Base-by-base conservation (phyloP, 179 eudicot genomes). In the Spinacia oleracea region DNA sequence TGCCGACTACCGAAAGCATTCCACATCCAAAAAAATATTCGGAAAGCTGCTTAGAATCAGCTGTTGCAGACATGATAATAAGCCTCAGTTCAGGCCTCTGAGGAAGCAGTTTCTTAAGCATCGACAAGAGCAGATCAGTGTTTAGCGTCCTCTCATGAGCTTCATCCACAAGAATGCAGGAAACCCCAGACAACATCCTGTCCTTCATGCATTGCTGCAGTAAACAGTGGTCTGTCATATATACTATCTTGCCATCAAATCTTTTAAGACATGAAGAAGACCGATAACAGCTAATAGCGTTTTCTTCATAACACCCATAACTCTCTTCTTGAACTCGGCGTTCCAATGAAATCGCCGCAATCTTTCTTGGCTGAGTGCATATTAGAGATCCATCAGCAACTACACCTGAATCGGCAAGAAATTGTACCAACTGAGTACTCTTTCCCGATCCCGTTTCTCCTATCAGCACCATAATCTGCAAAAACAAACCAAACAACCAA, bases 391-490 rank as follows among this genome's bases (percentile, higher is more conserved):
- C 93, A 65, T 75, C 46, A 67, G 65, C 88, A 65, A 82, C 84
- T 18, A 90, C 77, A 82, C 93, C 99, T 75, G 99, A 89, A 84
- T 96, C 99, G 74, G 86, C 90, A 78, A 96, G 98, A 85, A 84
- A 96, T 86, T 96, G 99, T 78, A 86, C 92, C 86, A 96, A 76
- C 82, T 96, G 99, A 48, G 99, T 93, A 81, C 99, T 96, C 86
- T 96, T 96, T 65, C 99, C 99, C 7, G 99, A 96, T 69, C 99
- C 99, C 46, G 99, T 96, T 87, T 96, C 99, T 72, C 99, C 99
- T 20, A 88, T 78, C 90, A 96, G 80, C 60, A 96, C 96, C 87
- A 86, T 84, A 40, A 96, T 86, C 98, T 96, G 91, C 70, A 69
- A 53, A 66, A 60, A 40, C 45, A 68, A 53, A 46, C 6, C 58